Conservation (phyloP, 257 asterid species). For the Solanum infundibuliforme region DNA sequence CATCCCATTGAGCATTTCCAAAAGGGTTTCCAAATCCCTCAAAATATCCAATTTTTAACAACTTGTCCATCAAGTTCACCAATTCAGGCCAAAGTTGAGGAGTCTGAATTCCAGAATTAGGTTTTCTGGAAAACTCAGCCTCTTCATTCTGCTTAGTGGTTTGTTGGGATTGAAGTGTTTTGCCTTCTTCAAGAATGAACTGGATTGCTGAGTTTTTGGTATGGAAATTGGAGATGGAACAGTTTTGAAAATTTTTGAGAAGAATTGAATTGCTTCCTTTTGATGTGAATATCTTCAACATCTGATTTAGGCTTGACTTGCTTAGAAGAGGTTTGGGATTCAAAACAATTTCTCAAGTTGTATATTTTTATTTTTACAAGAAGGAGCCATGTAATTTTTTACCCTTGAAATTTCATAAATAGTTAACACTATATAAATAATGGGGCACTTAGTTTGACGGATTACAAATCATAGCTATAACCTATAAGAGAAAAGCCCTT, state of each 20-base stretch:
- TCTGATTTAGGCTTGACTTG: background rate
- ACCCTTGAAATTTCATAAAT: background rate
- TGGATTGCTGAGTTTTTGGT: slow-evolving; percentile 42
- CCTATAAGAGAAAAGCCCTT: too few relatives aligned
- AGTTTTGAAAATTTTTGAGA: background rate
- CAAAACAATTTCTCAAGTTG: background rate
- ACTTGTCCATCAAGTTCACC: slow-evolving; percentile 53
- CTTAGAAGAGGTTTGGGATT: background rate
- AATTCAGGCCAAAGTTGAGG: slow-evolving; percentile 59
- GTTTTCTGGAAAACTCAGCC: background rate
- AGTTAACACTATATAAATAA: background rate
- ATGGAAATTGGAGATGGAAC: slow-evolving; percentile 13
- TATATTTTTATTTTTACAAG: background rate
- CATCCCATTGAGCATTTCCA: slow-evolving; percentile 25
- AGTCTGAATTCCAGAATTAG: background rate
- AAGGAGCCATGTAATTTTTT: background rate
- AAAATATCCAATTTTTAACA: slow-evolving; percentile 51
- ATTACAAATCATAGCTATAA: too few relatives aligned
- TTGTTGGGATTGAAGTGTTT: background rate
- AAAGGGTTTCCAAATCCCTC: slow-evolving; percentile 56
- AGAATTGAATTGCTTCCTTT: slow-evolving; percentile 6
- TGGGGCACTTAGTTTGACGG: background rate
- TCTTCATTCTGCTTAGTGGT: slow-evolving; percentile 13
- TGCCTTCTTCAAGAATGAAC: slow-evolving; percentile 50
- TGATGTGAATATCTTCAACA: slow-evolving; percentile 3